phyloP scores from a whole-genome alignment of 805 yeast species.

The Saturnispora besseyi region DNA sequence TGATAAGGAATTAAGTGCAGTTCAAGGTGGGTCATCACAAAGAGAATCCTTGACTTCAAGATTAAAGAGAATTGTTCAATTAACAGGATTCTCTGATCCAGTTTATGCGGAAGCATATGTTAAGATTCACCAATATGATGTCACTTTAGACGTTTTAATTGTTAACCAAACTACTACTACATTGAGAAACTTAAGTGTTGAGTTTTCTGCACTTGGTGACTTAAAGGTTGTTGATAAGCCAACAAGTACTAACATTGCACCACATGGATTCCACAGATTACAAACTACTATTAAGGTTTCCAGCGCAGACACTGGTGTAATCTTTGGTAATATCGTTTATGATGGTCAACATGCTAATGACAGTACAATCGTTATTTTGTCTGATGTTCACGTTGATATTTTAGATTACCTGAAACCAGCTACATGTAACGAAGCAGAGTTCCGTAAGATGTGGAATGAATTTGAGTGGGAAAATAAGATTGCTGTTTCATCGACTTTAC shows the following conservation, averaged over 20 bases:
- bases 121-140: constrained; percentile 94
- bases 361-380: constrained; percentile 79
- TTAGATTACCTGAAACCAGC: constrained; percentile 98
- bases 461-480: constrained; percentile 99
- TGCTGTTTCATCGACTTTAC: constrained; percentile 63
- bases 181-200: constrained; percentile 82
- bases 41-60: constrained; percentile 63
- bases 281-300: constrained; percentile 89
- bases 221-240: constrained; percentile 91
- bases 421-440: constrained; percentile 75
- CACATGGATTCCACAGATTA: constrained; percentile 92
- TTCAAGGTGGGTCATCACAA: constrained; percentile 41
- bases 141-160: constrained; percentile 82
- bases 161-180: constrained; percentile 93
- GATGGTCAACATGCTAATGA: constrained; percentile 94
- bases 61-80: constrained; percentile 78
- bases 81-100: constrained; percentile 98
- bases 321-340: constrained; percentile 93
- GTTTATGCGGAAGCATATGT: constrained; percentile 97
- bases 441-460: constrained; percentile 98
- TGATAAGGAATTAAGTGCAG: constrained; percentile 53
- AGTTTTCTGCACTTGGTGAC: constrained; percentile 94
- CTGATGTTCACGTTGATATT: constrained; percentile 91
- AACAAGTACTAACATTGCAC: constrained; percentile 80
- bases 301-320: constrained; percentile 96